phyloP scores from a whole-genome alignment of 352 stramenopile genomes.

The Aphanomyces invadans region DNA sequence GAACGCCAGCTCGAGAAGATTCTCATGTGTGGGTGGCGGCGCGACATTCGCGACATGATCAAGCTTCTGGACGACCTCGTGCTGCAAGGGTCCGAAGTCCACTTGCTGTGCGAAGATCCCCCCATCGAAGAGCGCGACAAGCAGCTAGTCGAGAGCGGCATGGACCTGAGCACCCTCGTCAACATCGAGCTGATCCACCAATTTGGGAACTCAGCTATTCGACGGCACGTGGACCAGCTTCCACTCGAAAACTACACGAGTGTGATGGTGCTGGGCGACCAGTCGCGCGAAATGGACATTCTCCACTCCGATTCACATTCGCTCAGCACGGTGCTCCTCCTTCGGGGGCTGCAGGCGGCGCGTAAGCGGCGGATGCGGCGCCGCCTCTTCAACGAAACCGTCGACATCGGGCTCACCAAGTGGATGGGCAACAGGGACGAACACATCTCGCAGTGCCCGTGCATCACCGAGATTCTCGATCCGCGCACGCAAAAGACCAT shows the following conservation, averaged over 20 bases:
- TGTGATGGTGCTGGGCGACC: conserved; percentile 76
- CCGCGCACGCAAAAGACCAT: conserved; percentile 80
- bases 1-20: conserved; percentile 45
- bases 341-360: conserved; percentile 61
- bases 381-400: conserved; percentile 2
- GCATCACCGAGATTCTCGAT: conserved; percentile 83
- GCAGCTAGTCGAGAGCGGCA: conserved; percentile 46
- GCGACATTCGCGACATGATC: conserved; percentile 87
- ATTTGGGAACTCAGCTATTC: conserved; percentile 71
- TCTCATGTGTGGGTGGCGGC: conserved; percentile 83
- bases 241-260: conserved; percentile 69
- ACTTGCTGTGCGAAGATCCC: conserved; percentile 76
- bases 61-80: conserved; percentile 72
- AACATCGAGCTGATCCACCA: conserved; percentile 65
- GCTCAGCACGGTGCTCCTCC: conserved; percentile 68
- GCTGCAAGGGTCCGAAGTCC: conserved; percentile 49
- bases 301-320: conserved; percentile 85
- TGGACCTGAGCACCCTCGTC: conserved; percentile 41
- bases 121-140: conserved; percentile 51
- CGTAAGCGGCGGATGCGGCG: neutral
- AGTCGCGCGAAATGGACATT: conserved; percentile 65
- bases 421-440: neutral
- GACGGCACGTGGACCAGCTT: conserved; percentile 59
- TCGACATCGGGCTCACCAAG: conserved; percentile 1
- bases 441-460: conserved; percentile 39